Conservation (phyloP, 768 basidiomycete species). For the Suillus discolor region DNA sequence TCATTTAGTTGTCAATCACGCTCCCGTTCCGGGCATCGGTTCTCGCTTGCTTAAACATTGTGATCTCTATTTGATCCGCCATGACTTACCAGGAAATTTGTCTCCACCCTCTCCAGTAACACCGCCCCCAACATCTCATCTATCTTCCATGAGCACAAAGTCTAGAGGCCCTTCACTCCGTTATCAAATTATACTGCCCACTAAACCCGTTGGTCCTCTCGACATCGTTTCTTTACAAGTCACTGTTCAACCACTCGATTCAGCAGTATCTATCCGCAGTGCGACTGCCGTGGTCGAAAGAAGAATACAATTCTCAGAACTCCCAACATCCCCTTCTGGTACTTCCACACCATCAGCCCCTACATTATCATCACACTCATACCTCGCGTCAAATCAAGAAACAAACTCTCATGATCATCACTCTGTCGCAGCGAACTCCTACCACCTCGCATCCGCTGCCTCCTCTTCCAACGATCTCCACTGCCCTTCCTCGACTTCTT, state of each 20-base stretch:
- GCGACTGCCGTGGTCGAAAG: constrained; percentile 71
- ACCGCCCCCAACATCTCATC: constrained; percentile 36
- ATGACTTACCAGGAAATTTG: constrained; percentile 54
- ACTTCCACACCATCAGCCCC: constrained; percentile 25
- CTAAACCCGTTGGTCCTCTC: constrained; percentile 65
- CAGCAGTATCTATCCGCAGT: constrained; percentile 58
- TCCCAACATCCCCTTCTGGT: constrained; percentile 23
- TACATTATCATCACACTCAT: constrained; percentile 22
- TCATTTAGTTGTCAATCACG: constrained; percentile 64
- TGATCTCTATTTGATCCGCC: constrained; percentile 72
- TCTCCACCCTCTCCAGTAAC: constrained; percentile 39
- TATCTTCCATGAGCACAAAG: constrained; percentile 50
- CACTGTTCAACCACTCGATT: constrained; percentile 60
- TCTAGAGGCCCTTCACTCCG: constrained; percentile 59
- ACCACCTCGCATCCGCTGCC: constrained; percentile 10
- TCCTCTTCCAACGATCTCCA: constrained; percentile 25
- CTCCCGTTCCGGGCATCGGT: constrained; percentile 65
- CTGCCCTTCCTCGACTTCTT: constrained; percentile 21
- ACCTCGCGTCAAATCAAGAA: constrained; percentile 14
- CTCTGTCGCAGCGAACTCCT: constrained; percentile 34
- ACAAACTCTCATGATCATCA: constrained; percentile 13
- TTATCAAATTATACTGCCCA: constrained; percentile 59
- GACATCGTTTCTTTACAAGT: constrained; percentile 73
- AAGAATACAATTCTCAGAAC: constrained; percentile 62
- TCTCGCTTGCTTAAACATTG: constrained; percentile 67